These are phyloP conservation scores for Dysphania ambrosioides DNA, from an alignment of 148 eudicot species.

Conservation along the genomic window DNA sequence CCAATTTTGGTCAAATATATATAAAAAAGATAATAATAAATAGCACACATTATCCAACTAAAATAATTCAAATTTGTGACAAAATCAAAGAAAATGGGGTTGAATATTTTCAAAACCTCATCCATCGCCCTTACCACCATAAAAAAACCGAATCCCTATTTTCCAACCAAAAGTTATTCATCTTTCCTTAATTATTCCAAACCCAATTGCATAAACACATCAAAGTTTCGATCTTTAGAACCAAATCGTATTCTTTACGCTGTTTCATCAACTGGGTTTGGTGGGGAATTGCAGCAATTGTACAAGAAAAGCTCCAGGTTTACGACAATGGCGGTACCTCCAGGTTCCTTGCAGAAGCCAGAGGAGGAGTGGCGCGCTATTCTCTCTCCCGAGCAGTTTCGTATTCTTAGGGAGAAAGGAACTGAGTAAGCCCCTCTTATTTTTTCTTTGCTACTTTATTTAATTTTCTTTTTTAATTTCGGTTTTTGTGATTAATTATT, in stretches of 20 bases:
- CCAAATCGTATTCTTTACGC: conserved; percentile 19
- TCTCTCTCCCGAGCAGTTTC: conserved; percentile 90
- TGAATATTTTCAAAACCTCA: conserved; percentile 46
- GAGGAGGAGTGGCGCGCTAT: conserved; percentile 97
- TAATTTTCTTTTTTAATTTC: neutral
- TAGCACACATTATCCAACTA: too few relatives aligned
- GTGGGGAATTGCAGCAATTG: conserved; percentile 23
- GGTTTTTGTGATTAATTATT: neutral
- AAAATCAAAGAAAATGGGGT: conserved; percentile 36
- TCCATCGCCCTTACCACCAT: too few relatives aligned
- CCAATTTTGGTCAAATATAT: too few relatives aligned
- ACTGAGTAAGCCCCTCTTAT: conserved; percentile 62
- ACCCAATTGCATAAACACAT: conserved; percentile 19
- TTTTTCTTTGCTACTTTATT: neutral
- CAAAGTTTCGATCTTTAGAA: conserved; percentile 20
- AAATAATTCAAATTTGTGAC: too few relatives aligned
- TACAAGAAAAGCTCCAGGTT: conserved; percentile 34
- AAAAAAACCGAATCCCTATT: conserved; percentile 26
- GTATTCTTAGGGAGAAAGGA: conserved; percentile 83
- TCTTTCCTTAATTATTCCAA: conserved; percentile 2
- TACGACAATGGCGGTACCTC: conserved; percentile 55
- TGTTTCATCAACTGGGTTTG: conserved; percentile 33
- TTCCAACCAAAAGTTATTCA: conserved; percentile 18
- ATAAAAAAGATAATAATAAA: too few relatives aligned
- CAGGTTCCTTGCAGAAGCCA: conserved; percentile 62